Percentiles rank a stretch among this genome's conserved stretches.
These are phyloP conservation scores for Ganoderma leucocontextum DNA, from an alignment of 1,284 basidiomycete genomes.

Conservation along the genomic window DNA sequence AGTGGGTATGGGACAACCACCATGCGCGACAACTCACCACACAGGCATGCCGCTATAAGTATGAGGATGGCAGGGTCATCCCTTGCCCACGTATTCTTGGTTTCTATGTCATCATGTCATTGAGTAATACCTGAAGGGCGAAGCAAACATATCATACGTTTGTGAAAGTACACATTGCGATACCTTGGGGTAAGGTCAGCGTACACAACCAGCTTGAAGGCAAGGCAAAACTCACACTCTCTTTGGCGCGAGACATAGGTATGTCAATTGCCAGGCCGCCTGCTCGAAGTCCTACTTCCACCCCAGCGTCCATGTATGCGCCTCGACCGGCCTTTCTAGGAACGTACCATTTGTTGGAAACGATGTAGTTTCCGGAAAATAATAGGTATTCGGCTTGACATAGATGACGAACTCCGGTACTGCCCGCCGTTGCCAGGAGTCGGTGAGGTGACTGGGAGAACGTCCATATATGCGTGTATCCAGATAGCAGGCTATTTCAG, in stretches of 20 bases:
- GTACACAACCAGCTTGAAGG: conserved; percentile 13
- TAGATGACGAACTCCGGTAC: conserved; percentile 41
- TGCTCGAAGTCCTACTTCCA: conserved; percentile 87
- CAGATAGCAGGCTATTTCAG: neutral
- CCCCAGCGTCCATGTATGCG: conserved; percentile 8
- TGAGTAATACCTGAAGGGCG: neutral
- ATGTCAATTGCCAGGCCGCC: conserved; percentile 93
- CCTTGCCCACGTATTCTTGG: conserved; percentile 97
- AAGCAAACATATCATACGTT: conserved; percentile 61
- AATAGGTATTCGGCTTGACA: conserved; percentile 71
- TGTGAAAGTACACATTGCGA: conserved; percentile 92
- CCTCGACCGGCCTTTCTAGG: neutral
- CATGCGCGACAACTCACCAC: conserved; percentile 56
- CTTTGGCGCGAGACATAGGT: conserved; percentile 88
- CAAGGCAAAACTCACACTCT: conserved; percentile 74
- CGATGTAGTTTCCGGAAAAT: conserved; percentile 81
- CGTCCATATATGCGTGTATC: conserved; percentile 56
- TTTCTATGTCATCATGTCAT: conserved; percentile 61
- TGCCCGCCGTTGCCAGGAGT: conserved; percentile 45
- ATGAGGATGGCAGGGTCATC: conserved; percentile 95
- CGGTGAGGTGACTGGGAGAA: conserved; percentile 61
- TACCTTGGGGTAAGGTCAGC: conserved; percentile 57
- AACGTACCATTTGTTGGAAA: conserved; percentile 85
- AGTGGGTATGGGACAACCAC: neutral
- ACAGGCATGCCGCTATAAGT: conserved; percentile 80